A percentile compares a stretch with the other conserved stretches of the same genome.
phyloP scores from a whole-genome alignment of 2,329 filamentous ascomycete species.

The Aspergillus sp. region DNA sequence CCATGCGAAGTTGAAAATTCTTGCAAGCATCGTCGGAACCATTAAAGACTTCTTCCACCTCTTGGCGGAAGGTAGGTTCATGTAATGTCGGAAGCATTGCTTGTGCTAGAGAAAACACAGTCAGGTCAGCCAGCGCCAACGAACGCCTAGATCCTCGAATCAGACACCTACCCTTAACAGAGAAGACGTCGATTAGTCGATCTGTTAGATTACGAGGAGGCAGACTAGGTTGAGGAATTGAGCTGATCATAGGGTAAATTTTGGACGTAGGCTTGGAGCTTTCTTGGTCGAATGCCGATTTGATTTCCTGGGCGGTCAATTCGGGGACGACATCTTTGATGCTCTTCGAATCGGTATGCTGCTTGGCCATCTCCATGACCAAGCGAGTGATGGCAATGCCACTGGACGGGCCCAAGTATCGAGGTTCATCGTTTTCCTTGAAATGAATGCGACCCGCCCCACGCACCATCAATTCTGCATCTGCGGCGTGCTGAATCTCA shows the following conservation, averaged over 20 bases:
- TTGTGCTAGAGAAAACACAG: slow-evolving; percentile 53
- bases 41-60: slow-evolving; percentile 72
- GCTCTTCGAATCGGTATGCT: slow-evolving; percentile 79
- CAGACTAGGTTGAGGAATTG: slow-evolving; percentile 65
- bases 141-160: not conserved
- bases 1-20: slow-evolving; percentile 82
- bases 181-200: slow-evolving; percentile 74
- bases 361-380: slow-evolving; percentile 93
- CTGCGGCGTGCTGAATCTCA: slow-evolving; percentile 62
- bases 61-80: slow-evolving; percentile 66
- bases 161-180: slow-evolving; percentile 60
- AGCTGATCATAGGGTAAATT: slow-evolving; percentile 84
- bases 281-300: slow-evolving; percentile 61
- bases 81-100: slow-evolving; percentile 81
- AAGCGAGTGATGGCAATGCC: slow-evolving; percentile 91
- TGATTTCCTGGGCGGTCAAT: slow-evolving; percentile 55
- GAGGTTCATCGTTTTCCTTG: slow-evolving; percentile 75
- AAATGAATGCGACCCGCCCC: slow-evolving; percentile 79
- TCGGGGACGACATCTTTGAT: slow-evolving; percentile 89
- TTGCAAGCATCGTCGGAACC: slow-evolving; percentile 70
- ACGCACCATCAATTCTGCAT: slow-evolving; percentile 76
- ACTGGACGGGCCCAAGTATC: slow-evolving; percentile 87
- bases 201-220: slow-evolving; percentile 68
- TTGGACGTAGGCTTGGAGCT: slow-evolving; percentile 61
- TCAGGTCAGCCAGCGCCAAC: slow-evolving; percentile 12